Evolutionary conservation across 2,329 filamentous ascomycete genomes (phyloP).

Genomic region (Monosporascus sp.): DNA sequence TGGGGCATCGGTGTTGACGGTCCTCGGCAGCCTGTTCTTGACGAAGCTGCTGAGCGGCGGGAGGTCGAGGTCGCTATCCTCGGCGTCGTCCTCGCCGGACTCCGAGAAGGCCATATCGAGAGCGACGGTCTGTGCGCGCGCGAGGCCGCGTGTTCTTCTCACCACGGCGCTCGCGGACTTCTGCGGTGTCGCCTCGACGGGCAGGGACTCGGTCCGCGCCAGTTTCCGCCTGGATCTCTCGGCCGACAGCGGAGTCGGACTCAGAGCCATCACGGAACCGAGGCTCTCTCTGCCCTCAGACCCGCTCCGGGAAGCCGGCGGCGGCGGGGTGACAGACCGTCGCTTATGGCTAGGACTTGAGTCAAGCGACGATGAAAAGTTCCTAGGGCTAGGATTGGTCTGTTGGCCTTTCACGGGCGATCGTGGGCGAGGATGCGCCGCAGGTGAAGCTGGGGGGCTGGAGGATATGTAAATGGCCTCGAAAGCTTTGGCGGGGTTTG

Average conservation of each 20-base stretch:
- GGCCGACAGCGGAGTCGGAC: conserved; percentile 10
- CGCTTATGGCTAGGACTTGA: conserved; percentile 7
- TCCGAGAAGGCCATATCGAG: conserved; percentile 9
- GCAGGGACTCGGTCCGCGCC: conserved; percentile 24
- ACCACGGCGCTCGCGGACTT: not conserved
- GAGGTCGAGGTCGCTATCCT: conserved; percentile 12
- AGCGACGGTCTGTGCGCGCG: conserved; percentile 17
- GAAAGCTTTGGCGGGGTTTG: conserved; percentile 13
- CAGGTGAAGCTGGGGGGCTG: conserved; percentile 34
- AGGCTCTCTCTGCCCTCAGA: too few relatives aligned
- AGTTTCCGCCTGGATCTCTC: conserved; percentile 18
- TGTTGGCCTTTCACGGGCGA: not conserved
- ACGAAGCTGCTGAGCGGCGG: conserved; percentile 18
- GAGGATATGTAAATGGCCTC: conserved; percentile 41
- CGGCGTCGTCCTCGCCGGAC: conserved; percentile 13
- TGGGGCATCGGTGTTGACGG: not conserved
- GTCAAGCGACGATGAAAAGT: conserved; percentile 2
- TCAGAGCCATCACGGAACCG: conserved; percentile 3
- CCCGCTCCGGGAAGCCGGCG: not conserved
- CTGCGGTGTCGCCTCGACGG: conserved; percentile 6
- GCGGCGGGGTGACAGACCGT: conserved; percentile 12
- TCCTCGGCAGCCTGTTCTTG: conserved; percentile 1
- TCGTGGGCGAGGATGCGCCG: conserved; percentile 15
- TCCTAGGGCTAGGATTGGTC: not conserved
- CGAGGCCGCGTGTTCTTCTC: conserved; percentile 4